Percentiles rank a stretch among this genome's conserved stretches.
Conservation (phyloP, 1,139 yeast species). For the Groenewaldozyma sp. region DNA sequence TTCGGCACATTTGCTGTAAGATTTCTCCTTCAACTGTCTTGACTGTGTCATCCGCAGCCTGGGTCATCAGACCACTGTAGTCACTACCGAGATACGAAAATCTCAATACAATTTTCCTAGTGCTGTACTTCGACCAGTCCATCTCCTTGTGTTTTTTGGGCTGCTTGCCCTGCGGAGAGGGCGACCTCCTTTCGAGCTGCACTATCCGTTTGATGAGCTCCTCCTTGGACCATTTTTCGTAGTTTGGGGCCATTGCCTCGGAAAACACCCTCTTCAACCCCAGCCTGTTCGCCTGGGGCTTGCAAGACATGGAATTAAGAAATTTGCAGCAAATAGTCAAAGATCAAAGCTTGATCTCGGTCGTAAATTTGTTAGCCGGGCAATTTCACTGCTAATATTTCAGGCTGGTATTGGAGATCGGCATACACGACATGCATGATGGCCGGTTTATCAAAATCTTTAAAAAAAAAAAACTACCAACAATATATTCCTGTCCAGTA, state of each 20-base stretch:
- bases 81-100: constrained; percentile 76
- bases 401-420: too few relatives aligned
- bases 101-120: constrained; percentile 64
- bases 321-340: too few relatives aligned
- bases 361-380: too few relatives aligned
- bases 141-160: constrained; percentile 37
- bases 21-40: constrained; percentile 84
- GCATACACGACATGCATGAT: too few relatives aligned
- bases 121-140: constrained; percentile 59
- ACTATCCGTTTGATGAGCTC: constrained; percentile 42
- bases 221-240: constrained; percentile 43
- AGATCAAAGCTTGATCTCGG: too few relatives aligned
- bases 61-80: constrained; percentile 83
- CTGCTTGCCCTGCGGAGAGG: constrained; percentile 6
- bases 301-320: too few relatives aligned
- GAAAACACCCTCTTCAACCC: background rate
- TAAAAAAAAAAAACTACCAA: too few relatives aligned
- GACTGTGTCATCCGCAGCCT: constrained; percentile 46
- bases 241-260: constrained; percentile 19
- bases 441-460: too few relatives aligned
- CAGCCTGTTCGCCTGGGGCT: too few relatives aligned
- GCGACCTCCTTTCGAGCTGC: constrained; percentile 36
- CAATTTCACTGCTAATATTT: too few relatives aligned
- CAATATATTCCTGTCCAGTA: too few relatives aligned
- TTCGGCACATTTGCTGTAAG: constrained; percentile 57